phyloP scores from a whole-genome alignment of 2,329 filamentous ascomycete species.

The Calonectria crousiana region DNA sequence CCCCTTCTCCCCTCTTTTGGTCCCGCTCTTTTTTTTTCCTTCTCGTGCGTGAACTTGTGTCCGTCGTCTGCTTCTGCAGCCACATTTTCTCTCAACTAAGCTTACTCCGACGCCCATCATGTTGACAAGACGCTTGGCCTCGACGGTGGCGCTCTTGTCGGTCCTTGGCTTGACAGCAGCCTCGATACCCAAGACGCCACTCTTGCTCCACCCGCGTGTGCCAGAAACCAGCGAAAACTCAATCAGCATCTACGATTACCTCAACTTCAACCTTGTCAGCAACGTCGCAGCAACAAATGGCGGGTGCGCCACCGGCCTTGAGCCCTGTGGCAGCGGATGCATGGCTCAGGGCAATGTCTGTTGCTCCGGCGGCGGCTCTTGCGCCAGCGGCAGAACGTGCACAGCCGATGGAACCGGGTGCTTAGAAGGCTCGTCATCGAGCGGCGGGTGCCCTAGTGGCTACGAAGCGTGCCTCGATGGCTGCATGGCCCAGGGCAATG shows the following conservation, averaged over 20 bases:
- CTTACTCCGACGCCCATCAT: background rate
- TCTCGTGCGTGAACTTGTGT: background rate
- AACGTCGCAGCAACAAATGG: background rate
- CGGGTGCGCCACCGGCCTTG: background rate
- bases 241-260: background rate
- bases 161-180: background rate
- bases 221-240: background rate
- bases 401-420: background rate
- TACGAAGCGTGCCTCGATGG: background rate
- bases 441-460: background rate
- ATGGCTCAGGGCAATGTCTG: constrained; percentile 7
- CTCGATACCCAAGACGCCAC: background rate
- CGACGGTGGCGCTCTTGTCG: background rate
- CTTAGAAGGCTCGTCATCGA: background rate
- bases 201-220: background rate
- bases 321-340: background rate
- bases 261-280: background rate
- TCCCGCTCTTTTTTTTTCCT: background rate
- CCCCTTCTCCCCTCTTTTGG: background rate
- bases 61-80: background rate
- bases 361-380: background rate
- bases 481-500: constrained; percentile 3
- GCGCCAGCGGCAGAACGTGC: background rate
- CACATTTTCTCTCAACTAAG: background rate
- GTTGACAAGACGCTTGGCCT: background rate